Base-by-base conservation (phyloP, 768 basidiomycete genomes). In the Lyophyllum decastes region DNA sequence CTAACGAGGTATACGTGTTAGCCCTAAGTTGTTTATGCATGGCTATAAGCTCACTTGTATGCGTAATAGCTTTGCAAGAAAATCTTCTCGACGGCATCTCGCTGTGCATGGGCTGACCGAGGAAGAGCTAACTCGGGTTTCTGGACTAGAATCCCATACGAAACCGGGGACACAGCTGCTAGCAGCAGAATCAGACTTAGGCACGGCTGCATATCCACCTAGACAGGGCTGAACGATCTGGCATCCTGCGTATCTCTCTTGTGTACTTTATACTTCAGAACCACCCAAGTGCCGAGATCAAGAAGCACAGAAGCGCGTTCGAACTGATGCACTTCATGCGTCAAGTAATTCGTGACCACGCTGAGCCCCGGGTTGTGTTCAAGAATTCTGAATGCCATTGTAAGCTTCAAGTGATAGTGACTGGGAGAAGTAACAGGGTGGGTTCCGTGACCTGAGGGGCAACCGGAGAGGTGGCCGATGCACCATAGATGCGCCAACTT, bases 21-120 rank as follows among this genome's bases (percentile, higher is more conserved):
- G n/a, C n/a, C 11, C 25, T 2, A 27, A 16, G 24, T 8, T 7
- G 5, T 17, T n/a, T 43, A 41, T 22, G 10, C 22, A 24, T 5
- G 9, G 11, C 10, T 41, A 11, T 41, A 43, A 49, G 64, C 73
- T 33, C 2, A 83, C 83, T 74, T 75, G 69, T 87, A 86, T 17
- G 82, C 79, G 8, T 66, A 50, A 58, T 82, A 83, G 34, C 78
- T 78, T 25, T 63, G 61, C 11, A 51, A 51, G 68, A 83, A 82
- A n/a, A 82, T 71, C 43, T 72, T 49, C 58, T 71, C 67, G 16
- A 80, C 78, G 22, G 71, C 68, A 22, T 72, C 69, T 21, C 68
- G 64, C 54, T 81, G 64, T 9, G 62, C 33, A 27, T 67, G 61
- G 2, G 77, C 76, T 30, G 60, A 64, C 0, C 68, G 40, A 2